phyloP scores from a whole-genome alignment of 176 grass and related monocot species.

The Paspalum notatum region DNA sequence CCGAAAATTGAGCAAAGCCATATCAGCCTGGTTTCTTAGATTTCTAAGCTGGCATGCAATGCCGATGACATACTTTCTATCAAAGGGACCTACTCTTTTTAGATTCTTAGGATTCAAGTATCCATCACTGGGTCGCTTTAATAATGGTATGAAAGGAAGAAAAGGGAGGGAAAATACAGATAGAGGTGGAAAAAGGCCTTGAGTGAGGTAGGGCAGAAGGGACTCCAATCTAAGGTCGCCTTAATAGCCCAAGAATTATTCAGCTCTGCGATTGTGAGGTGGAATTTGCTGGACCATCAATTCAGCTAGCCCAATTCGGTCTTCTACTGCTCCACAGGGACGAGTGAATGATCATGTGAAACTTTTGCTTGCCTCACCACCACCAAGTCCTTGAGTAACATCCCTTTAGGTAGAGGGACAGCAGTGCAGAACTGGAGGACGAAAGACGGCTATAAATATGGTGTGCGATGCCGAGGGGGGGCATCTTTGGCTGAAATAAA shows the following conservation, averaged over 20 bases:
- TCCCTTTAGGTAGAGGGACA: slow-evolving; percentile 28
- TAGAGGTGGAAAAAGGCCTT: slow-evolving; percentile 47
- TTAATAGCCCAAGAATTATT: slow-evolving; percentile 85
- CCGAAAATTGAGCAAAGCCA: slow-evolving; percentile 58
- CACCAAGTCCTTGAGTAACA: slow-evolving; percentile 29
- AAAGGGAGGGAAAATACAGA: slow-evolving; percentile 36
- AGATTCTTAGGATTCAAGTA: slow-evolving; percentile 68
- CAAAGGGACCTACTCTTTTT: slow-evolving; percentile 49
- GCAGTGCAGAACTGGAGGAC: neutral
- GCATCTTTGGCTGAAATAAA: slow-evolving; percentile 12
- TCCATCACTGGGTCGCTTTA: slow-evolving; percentile 40
- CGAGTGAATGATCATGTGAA: slow-evolving; percentile 63
- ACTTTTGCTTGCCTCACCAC: slow-evolving; percentile 13
- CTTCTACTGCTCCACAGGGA: slow-evolving; percentile 60
- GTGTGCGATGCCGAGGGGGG: slow-evolving; percentile 5
- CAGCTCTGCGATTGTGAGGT: slow-evolving; percentile 61
- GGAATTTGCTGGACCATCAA: slow-evolving; percentile 94
- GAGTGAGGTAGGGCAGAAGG: slow-evolving; percentile 54
- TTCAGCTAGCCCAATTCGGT: slow-evolving; percentile 78
- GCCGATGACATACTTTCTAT: slow-evolving; percentile 62
- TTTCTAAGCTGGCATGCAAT: slow-evolving; percentile 67
- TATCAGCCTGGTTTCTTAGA: slow-evolving; percentile 63
- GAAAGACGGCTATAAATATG: slow-evolving; percentile 56
- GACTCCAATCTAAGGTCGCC: slow-evolving; percentile 59
- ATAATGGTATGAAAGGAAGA: slow-evolving; percentile 50